Evolutionary conservation across 2,329 filamentous ascomycete genomes (phyloP).

Genomic region (Clonostachys solani): DNA sequence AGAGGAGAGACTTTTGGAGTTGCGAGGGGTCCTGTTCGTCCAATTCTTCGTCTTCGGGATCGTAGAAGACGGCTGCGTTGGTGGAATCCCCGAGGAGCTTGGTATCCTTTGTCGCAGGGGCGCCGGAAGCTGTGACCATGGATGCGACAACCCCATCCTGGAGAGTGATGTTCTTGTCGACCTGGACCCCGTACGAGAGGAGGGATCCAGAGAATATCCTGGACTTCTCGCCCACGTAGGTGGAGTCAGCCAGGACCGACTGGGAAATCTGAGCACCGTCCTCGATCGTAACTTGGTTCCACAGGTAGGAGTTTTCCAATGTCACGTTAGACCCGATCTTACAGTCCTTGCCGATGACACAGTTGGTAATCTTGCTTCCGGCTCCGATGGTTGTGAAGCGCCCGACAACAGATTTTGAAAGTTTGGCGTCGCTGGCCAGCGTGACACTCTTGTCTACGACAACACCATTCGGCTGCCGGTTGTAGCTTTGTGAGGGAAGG

Average conservation of each 20-base stretch:
- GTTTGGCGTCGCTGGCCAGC: conserved; percentile 65
- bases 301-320: conserved; percentile 78
- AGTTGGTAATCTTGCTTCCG: conserved; percentile 65
- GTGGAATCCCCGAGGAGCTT: conserved; percentile 42
- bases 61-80: conserved; percentile 43
- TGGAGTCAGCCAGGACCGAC: conserved; percentile 73
- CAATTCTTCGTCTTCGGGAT: conserved; percentile 43
- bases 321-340: conserved; percentile 80
- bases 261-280: conserved; percentile 68
- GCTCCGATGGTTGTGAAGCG: conserved; percentile 71
- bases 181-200: conserved; percentile 72
- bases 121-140: conserved; percentile 26
- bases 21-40: conserved; percentile 43
- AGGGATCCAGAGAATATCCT: conserved; percentile 69
- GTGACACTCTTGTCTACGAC: conserved; percentile 78
- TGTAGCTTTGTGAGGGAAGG: conserved; percentile 71
- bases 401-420: conserved; percentile 73
- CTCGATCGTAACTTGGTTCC: conserved; percentile 77
- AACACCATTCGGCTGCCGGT: conserved; percentile 62
- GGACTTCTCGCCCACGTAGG: conserved; percentile 66
- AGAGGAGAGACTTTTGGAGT: conserved; percentile 52
- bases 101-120: conserved; percentile 30
- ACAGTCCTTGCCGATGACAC: conserved; percentile 79
- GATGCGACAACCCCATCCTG: conserved; percentile 25
- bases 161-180: conserved; percentile 57